Evolutionary conservation across 2,329 filamentous ascomycete genomes (phyloP).

Genomic region (Biscogniauxia mediterranea): DNA sequence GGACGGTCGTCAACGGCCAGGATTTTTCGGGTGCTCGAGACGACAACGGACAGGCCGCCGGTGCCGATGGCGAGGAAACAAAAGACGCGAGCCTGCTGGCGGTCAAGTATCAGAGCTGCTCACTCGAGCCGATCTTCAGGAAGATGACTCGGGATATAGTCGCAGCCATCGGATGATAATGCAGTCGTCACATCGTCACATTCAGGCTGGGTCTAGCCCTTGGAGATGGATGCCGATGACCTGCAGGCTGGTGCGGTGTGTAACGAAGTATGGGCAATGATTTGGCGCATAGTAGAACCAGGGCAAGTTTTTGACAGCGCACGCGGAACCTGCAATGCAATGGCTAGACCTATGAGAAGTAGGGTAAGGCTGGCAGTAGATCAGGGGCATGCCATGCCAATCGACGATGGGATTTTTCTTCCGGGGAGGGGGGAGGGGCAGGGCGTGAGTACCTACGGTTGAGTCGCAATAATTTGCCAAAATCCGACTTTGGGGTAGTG

Average conservation of each 20-base stretch:
- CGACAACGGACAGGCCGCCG: constrained; percentile 24
- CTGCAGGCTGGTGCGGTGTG: too few relatives aligned
- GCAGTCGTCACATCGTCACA: constrained; percentile 10
- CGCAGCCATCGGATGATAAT: constrained; percentile 32
- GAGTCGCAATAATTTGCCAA: background rate
- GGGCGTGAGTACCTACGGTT: background rate
- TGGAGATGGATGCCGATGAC: constrained; percentile 7
- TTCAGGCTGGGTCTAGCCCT: constrained; percentile 28
- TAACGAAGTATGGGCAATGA: constrained; percentile 2
- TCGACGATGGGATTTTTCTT: background rate
- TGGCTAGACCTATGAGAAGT: constrained; percentile 1
- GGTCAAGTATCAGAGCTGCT: constrained; percentile 72
- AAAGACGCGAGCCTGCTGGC: constrained; percentile 52
- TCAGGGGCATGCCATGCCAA: background rate
- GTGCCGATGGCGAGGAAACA: constrained; percentile 25
- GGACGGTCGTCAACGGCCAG: constrained; percentile 60
- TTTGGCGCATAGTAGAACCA: background rate
- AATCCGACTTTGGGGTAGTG: background rate
- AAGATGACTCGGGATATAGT: constrained; percentile 58
- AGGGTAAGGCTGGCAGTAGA: background rate
- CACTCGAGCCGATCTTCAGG: constrained; percentile 66
- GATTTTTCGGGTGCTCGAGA: constrained; percentile 44
- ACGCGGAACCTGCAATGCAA: constrained; percentile 12
- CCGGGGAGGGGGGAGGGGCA: too few relatives aligned
- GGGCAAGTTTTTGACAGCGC: background rate